Conservation (phyloP, 2,329 filamentous ascomycete genomes). For the Leptographium procerum region DNA sequence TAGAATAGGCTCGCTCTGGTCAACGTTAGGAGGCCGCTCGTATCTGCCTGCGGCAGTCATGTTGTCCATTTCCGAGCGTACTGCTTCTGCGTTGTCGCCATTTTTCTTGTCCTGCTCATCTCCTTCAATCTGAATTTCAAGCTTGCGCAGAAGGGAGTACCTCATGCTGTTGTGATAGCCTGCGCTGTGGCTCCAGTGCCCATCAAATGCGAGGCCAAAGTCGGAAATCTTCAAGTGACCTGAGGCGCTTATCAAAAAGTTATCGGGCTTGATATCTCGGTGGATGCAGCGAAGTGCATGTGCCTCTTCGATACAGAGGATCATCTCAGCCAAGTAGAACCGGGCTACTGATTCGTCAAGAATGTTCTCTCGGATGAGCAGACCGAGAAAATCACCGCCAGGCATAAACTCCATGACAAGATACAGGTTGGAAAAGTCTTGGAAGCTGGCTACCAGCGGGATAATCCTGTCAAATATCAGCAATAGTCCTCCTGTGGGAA, state of each 20-base stretch:
- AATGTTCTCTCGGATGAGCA: constrained; percentile 75
- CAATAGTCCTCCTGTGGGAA: neutral
- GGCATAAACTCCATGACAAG: constrained; percentile 98
- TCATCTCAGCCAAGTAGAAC: constrained; percentile 93
- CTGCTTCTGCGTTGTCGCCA: neutral
- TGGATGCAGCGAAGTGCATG: constrained; percentile 86
- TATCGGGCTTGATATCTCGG: constrained; percentile 93
- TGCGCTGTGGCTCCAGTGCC: constrained; percentile 87
- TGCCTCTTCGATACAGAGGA: constrained; percentile 84
- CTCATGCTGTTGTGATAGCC: constrained; percentile 76
- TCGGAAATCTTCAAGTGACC: constrained; percentile 94
- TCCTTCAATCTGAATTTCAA: constrained; percentile 63
- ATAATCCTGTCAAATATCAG: constrained; percentile 51
- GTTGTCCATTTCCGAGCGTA: constrained; percentile 16
- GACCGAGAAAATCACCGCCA: constrained; percentile 81
- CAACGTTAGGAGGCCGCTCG: constrained; percentile 19
- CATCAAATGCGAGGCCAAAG: constrained; percentile 90
- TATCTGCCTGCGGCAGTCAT: constrained; percentile 27
- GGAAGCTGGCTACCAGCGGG: constrained; percentile 76
- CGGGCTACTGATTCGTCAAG: constrained; percentile 67
- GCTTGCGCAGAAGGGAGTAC: constrained; percentile 63
- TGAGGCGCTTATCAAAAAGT: constrained; percentile 79
- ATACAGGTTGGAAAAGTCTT: constrained; percentile 75
- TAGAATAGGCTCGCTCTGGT: constrained; percentile 40
- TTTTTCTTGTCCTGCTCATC: constrained; percentile 54